Percentiles rank a stretch among this genome's conserved stretches.
Evolutionary conservation across 106 monocot genomes (phyloP).

Genomic region (Posidonia australis): DNA sequence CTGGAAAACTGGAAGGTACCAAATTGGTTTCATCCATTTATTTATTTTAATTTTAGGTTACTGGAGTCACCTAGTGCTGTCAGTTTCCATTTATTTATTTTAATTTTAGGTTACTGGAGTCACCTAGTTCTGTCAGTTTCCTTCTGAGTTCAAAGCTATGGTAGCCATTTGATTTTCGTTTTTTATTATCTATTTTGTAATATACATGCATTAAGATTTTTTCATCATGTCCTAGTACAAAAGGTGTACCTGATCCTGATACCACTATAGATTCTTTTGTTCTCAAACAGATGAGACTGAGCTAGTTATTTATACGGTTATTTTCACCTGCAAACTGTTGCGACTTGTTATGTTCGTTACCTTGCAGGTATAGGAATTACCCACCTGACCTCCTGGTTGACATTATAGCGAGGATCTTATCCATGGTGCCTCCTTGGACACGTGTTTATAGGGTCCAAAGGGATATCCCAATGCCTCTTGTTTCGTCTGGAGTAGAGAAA

Average conservation of each 20-base stretch:
- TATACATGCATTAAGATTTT: no score
- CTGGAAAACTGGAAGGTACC: constrained; percentile 98
- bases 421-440: constrained; percentile 98
- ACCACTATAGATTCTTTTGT: no score
- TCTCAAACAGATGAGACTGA: neutral
- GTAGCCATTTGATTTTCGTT: no score
- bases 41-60: neutral
- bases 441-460: constrained; percentile 98
- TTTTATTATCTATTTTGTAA: no score
- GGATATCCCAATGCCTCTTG: constrained; percentile 99
- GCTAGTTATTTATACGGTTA: neutral
- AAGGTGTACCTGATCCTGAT: no score
- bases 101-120: neutral
- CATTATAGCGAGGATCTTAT: constrained; percentile 87
- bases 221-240: no score
- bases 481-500: constrained; percentile 97
- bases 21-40: no score
- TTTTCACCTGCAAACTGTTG: neutral
- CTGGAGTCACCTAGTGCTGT: neutral
- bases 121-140: no score
- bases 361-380: constrained; percentile 78
- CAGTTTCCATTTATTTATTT: neutral
- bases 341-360: neutral
- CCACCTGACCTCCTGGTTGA: constrained; percentile 98
- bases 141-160: no score